Percentiles rank a stretch among this genome's conserved stretches.
These are phyloP conservation scores for Fusarium sp. DNA, from an alignment of 2,329 filamentous ascomycete genomes.

Conservation along the genomic window DNA sequence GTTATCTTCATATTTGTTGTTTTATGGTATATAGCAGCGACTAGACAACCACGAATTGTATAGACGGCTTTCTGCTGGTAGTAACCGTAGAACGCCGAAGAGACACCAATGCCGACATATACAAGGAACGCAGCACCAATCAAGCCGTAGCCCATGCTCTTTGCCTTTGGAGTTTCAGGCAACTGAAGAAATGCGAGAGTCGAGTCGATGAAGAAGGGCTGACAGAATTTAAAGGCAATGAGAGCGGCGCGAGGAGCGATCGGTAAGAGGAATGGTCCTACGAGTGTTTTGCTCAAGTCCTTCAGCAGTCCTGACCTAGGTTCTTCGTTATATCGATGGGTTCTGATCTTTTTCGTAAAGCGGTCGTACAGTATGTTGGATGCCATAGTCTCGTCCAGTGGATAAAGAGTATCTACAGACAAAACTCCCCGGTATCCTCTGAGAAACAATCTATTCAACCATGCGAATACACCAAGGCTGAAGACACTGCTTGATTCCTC, in stretches of 20 bases:
- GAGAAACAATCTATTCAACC: constrained; percentile 53
- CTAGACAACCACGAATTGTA: constrained; percentile 53
- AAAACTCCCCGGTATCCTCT: constrained; percentile 54
- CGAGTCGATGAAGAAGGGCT: constrained; percentile 58
- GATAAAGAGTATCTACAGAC: constrained; percentile 51
- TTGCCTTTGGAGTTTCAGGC: constrained; percentile 23
- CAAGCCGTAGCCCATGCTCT: constrained; percentile 56
- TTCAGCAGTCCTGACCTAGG: constrained; percentile 49
- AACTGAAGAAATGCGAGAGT: constrained; percentile 53
- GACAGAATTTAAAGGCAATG: constrained; percentile 57
- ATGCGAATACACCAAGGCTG: constrained; percentile 52
- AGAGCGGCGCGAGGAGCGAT: constrained; percentile 55
- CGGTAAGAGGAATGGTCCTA: constrained; percentile 52
- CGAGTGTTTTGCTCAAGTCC: constrained; percentile 49
- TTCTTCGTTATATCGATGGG: constrained; percentile 45
- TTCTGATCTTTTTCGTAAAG: constrained; percentile 33
- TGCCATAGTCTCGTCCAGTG: constrained; percentile 50
- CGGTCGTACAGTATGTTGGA: constrained; percentile 35
- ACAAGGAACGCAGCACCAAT: constrained; percentile 57
- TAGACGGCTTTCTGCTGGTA: constrained; percentile 51
- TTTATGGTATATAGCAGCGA: constrained; percentile 52
- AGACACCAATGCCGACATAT: constrained; percentile 57
- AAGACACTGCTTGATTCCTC: constrained; percentile 54
- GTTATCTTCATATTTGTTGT: constrained; percentile 51
- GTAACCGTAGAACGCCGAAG: constrained; percentile 56